These are phyloP conservation scores for Xylariomycetidae sp. DNA, from an alignment of 2,329 filamentous ascomycete genomes.

Conservation along the genomic window DNA sequence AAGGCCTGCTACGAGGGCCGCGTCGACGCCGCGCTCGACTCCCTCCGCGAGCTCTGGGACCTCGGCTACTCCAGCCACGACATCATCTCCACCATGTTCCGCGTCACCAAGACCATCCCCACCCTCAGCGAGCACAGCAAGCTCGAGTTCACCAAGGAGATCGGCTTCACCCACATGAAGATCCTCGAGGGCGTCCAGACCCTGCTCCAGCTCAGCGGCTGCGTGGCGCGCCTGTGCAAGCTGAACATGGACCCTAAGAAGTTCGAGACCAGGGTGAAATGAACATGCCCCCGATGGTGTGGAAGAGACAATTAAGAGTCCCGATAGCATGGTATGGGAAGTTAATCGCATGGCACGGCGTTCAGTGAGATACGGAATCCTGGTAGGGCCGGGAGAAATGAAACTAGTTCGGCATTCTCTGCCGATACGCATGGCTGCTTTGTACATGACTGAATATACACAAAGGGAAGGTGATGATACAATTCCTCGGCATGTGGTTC, in stretches of 20 bases:
- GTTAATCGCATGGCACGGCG: constrained; percentile 24
- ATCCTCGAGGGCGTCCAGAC: constrained; percentile 97
- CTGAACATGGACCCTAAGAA: constrained; percentile 92
- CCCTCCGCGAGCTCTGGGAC: constrained; percentile 84
- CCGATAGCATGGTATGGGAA: not conserved
- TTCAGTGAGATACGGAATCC: constrained; percentile 10
- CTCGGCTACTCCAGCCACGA: constrained; percentile 98
- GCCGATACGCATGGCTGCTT: no score
- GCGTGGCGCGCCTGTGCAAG: constrained; percentile 83
- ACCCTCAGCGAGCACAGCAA: constrained; percentile 91
- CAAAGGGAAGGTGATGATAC: no score
- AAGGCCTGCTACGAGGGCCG: constrained; percentile 94
- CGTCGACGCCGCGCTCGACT: constrained; percentile 80
- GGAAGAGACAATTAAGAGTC: not conserved
- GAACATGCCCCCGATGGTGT: not conserved
- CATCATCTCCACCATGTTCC: constrained; percentile 99
- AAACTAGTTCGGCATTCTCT: no score
- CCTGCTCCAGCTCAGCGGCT: constrained; percentile 86
- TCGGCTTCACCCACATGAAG: constrained; percentile 98
- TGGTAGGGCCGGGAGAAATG: constrained; percentile 7
- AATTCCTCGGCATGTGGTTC: no score
- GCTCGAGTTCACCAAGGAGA: constrained; percentile 96
- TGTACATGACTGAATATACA: no score
- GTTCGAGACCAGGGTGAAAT: constrained; percentile 46
- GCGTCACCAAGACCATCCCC: constrained; percentile 92